Evolutionary conservation across 148 eudicot species (phyloP).

Genomic region (Simmondsia chinensis): DNA sequence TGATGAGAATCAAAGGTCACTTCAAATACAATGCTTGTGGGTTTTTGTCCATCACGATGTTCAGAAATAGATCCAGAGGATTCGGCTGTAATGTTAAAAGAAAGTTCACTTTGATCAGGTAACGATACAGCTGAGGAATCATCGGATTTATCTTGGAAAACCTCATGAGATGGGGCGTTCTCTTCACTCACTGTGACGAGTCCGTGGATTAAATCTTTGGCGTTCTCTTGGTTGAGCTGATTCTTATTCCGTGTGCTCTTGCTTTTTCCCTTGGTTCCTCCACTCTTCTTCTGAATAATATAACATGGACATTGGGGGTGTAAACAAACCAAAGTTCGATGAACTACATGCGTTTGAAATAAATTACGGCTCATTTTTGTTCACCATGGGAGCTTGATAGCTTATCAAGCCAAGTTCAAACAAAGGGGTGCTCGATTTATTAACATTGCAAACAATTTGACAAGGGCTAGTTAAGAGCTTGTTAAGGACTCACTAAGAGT

Average conservation of each 20-base stretch:
- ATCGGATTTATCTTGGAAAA: slow-evolving; percentile 15
- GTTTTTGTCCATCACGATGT: slow-evolving; percentile 14
- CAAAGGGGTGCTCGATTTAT: too few species aligned
- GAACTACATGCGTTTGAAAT: too few species aligned
- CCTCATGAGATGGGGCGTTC: slow-evolving; percentile 11
- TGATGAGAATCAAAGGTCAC: slow-evolving; percentile 10
- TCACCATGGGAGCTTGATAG: neutral
- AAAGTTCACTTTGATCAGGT: slow-evolving; percentile 22
- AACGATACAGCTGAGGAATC: slow-evolving; percentile 15
- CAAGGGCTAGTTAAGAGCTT: too few species aligned
- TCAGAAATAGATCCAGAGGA: too few species aligned
- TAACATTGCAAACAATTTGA: too few species aligned
- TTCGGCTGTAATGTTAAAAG: too few species aligned
- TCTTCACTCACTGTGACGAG: slow-evolving; percentile 23
- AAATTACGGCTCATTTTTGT: too few species aligned
- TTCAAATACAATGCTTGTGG: slow-evolving; percentile 6
- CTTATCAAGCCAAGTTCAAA: too few species aligned
- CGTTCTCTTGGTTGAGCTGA: slow-evolving; percentile 13
- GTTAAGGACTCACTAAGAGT: too few species aligned
- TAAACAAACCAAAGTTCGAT: neutral
- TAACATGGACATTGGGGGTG: neutral
- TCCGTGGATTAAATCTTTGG: slow-evolving; percentile 20
- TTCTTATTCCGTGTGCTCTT: slow-evolving; percentile 24
- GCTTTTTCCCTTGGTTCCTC: slow-evolving; percentile 28
- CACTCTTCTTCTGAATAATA: slow-evolving; percentile 33